Evolutionary conservation across 306 rosid species (phyloP), one percentile per base, ranked within the genome.

Genomic region (Acacia confusa): DNA sequence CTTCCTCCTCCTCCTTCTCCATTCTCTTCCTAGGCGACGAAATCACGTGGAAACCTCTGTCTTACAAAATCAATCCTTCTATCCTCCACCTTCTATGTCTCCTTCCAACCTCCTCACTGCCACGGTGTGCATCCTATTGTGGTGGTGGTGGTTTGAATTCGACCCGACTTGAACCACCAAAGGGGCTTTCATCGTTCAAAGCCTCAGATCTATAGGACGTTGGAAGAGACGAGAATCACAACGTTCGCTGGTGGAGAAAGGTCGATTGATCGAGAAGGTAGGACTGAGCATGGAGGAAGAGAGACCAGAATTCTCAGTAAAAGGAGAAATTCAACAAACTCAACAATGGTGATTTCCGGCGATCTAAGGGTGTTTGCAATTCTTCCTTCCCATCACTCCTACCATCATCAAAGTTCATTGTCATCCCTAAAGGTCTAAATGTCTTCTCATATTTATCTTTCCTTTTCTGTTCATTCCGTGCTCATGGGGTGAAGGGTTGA

Each of bases 321-420:
- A 47, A 70, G 73, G 72, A 75, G 79, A 17, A 70, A 55, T 70
- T 43, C 27, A 67, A 75, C 73, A 70, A 40, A 69, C 57, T 19
- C 48, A 55, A 30, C 76, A 73, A 95, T 95, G 99, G 91, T 92
- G 80, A 81, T 88, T 82, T 81, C 85, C 43, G 92, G 96, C 79
- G 90, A 90, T 82, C 88, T 93, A 50, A 92, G 93, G 55, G 92
- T 93, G 79, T 89, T 93, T 12, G 91, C 92, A 7, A 84, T 93
- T 27, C 83, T 92, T 82, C 90, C 86, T 70, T 92, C 91, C 69
- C 79, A 84, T 81, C 85, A 86, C 74, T 61, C 89, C 25, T 79
- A 77, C 77, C 83, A 88, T 40, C 66, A 82, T 75, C 92, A 88
- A 77, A 69, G 81, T 61, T 87, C 91, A 65, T 73, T 82, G 38